phyloP scores from a whole-genome alignment of 2,329 filamentous ascomycete genomes.

The Myriosclerotinia curreyana region DNA sequence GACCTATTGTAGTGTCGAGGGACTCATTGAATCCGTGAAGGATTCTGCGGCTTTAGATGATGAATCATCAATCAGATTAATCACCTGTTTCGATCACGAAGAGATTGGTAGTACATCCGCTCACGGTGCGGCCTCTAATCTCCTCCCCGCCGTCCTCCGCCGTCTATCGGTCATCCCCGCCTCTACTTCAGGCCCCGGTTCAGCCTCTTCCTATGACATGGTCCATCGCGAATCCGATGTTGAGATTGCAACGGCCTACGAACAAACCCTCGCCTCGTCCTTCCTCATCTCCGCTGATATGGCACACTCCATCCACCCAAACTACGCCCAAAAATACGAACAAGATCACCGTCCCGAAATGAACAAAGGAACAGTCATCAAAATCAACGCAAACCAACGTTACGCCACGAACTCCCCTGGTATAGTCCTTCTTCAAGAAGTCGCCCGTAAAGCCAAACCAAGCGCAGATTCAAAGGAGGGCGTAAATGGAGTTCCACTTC shows the following conservation, averaged over 20 bases:
- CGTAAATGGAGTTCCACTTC: slow-evolving; percentile 71
- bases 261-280: slow-evolving; percentile 85
- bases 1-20: slow-evolving; percentile 88
- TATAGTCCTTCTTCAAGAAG: slow-evolving; percentile 87
- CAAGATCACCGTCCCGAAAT: slow-evolving; percentile 86
- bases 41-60: slow-evolving; percentile 63
- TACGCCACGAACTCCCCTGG: slow-evolving; percentile 97
- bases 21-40: slow-evolving; percentile 75
- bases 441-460: slow-evolving; percentile 60
- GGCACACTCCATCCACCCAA: slow-evolving; percentile 94
- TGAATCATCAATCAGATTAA: slow-evolving; percentile 81
- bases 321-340: slow-evolving; percentile 92
- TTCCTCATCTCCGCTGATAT: slow-evolving; percentile 97
- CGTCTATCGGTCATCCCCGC: slow-evolving; percentile 77
- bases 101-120: slow-evolving; percentile 92
- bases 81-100: slow-evolving; percentile 95
- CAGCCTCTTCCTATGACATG: slow-evolving; percentile 64
- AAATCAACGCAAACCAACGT: slow-evolving; percentile 95
- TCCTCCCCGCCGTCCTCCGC: slow-evolving; percentile 81
- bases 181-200: slow-evolving; percentile 40
- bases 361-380: slow-evolving; percentile 95
- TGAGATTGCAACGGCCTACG: slow-evolving; percentile 76
- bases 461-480: slow-evolving; percentile 47
- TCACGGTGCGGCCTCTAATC: slow-evolving; percentile 89
- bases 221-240: slow-evolving; percentile 50